Conservation (phyloP, 768 basidiomycete genomes). For the Rhodotorula babjevae region DNA sequence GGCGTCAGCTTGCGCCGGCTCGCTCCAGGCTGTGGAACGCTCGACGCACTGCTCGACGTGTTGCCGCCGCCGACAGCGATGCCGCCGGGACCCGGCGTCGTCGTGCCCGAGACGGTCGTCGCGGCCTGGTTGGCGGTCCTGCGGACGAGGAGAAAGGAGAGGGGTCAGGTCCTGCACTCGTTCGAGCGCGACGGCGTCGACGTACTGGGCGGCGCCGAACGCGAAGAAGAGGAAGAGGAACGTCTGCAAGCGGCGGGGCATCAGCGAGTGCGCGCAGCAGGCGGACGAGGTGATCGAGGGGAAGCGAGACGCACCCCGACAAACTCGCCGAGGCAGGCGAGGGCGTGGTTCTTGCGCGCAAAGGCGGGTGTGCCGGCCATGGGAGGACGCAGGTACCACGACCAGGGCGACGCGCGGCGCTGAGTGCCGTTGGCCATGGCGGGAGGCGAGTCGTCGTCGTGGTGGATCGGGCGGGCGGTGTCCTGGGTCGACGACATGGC, state of each 20-base stretch:
- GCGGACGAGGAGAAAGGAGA: neutral
- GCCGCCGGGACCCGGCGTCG: neutral
- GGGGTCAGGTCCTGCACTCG: neutral
- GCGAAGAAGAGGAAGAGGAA: slow-evolving; percentile 25
- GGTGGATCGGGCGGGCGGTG: no score
- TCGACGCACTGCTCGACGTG: slow-evolving; percentile 21
- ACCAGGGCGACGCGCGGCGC: neutral
- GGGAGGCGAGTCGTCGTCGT: no score
- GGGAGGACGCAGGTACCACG: neutral
- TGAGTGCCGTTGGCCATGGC: no score
- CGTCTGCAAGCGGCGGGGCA: neutral
- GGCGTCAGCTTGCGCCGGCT: no score
- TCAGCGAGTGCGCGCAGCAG: no score
- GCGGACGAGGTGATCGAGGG: no score
- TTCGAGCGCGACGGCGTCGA: neutral
- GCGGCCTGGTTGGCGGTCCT: slow-evolving; percentile 15
- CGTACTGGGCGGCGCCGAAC: slow-evolving; percentile 2
- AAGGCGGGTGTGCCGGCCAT: neutral
- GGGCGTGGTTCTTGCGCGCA: slow-evolving; percentile 16
- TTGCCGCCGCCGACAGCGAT: slow-evolving; percentile 24
- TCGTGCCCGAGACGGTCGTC: slow-evolving; percentile 15
- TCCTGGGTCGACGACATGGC: no score
- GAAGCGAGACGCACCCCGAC: slow-evolving; percentile 9
- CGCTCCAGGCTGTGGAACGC: neutral
- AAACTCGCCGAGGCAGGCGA: slow-evolving; percentile 20